Evolutionary conservation across 345 rosid genomes (phyloP), one percentile per base, ranked within the genome.

Genomic region (Carallia pectinifolia): DNA sequence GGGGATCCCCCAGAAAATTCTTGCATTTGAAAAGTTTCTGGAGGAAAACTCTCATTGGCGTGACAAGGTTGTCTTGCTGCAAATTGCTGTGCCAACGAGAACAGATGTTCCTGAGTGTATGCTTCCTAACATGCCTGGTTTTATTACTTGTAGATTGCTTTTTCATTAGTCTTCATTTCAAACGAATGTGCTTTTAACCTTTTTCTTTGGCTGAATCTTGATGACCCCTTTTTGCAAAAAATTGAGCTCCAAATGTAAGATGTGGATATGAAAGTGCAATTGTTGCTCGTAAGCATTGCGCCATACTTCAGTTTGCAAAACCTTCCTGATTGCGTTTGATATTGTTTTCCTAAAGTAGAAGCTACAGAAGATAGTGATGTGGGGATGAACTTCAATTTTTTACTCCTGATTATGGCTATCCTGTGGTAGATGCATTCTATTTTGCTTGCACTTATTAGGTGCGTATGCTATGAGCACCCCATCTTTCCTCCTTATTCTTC

Each of bases 21-120:
- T 96, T 56, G 99, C 99, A 67, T 96, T 96, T 74, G 99, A 96
- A 80, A 96, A 96, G 53, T 96, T 96, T 82, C 99, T 96, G 0
- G 99, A 96, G 91, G 99, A 96, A 77, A 92, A 96, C 69, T 76
- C 87, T 73, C 34, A n/a, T 38, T 96, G 99, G 99, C 97, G 95
- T 67, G 97, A 92, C 47, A 89, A 92, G 85, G 99, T 96, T 79
- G 99, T 96, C 66, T 72, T 96, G 74, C 84, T 96, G 73, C 99
- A 96, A 80, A 96, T 96, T 82, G 99, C 99, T 0, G 99, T 96
- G 81, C 99, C 99, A 50, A 96, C 99, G 77, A 89, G 99, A 82
- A 96, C 99, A 65, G 99, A 96, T 79, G 99, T 96, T 76, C 97
- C 99, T 66, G 99, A 96, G 77, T 96, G 99, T 95, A 89, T 17